Evolutionary conservation across 2,329 filamentous ascomycete genomes (phyloP).

Genomic region (Epichloe scottii): DNA sequence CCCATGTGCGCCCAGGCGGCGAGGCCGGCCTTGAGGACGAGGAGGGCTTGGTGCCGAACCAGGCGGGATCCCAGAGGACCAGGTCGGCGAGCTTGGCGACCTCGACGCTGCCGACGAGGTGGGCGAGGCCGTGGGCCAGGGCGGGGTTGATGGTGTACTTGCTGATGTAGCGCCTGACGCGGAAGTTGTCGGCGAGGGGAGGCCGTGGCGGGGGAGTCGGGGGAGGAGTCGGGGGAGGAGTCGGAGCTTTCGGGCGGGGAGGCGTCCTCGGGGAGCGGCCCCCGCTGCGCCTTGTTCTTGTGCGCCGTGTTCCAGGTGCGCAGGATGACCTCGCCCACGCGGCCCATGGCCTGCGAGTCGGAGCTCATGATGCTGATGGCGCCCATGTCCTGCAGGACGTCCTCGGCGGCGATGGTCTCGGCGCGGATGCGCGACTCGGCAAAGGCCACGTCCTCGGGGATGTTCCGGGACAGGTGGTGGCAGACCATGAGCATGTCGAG

Average conservation of each 20-base stretch:
- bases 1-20: constrained; percentile 78
- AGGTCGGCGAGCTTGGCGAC: constrained; percentile 83
- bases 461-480: constrained; percentile 84
- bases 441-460: constrained; percentile 91
- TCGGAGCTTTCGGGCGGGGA: constrained; percentile 29
- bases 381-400: constrained; percentile 86
- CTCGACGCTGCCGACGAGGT: constrained; percentile 77
- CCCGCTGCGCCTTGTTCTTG: constrained; percentile 87
- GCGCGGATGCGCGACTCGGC: constrained; percentile 88
- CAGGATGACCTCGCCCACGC: constrained; percentile 84
- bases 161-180: constrained; percentile 83
- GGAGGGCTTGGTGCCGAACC: constrained; percentile 79
- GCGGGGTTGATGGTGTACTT: constrained; percentile 97
- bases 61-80: constrained; percentile 72
- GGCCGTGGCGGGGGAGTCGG: not conserved
- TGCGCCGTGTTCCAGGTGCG: constrained; percentile 95
- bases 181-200: constrained; percentile 77
- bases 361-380: constrained; percentile 97
- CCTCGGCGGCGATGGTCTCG: constrained; percentile 93
- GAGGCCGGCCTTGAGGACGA: constrained; percentile 79
- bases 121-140: constrained; percentile 78
- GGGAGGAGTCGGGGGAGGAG: not conserved
- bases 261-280: constrained; percentile 62
- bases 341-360: constrained; percentile 93
- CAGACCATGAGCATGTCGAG: constrained; percentile 98